A percentile compares a stretch with the other conserved stretches of the same genome.
Evolutionary conservation across 140 eudicot species (phyloP).

Genomic region (Bidens hawaiensis): DNA sequence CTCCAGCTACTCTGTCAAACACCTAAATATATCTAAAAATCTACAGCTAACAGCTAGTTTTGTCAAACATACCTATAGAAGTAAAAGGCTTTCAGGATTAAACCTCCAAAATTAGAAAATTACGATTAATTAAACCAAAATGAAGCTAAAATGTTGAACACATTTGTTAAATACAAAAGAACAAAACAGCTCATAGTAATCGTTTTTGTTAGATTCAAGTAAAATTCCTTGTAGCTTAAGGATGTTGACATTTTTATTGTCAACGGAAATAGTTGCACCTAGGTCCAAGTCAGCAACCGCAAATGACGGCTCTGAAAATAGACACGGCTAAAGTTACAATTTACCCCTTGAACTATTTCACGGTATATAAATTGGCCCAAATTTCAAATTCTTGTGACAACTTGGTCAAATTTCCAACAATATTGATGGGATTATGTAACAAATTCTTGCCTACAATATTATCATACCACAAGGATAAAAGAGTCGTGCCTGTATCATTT

Average conservation of each 20-base stretch:
- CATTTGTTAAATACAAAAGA: not conserved
- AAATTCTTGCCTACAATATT: no score
- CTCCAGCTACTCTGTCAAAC: no score
- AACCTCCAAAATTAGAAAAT: not conserved
- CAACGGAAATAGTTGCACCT: constrained; percentile 4
- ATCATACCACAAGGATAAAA: no score
- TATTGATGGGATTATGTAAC: not conserved
- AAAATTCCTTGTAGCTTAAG: not conserved
- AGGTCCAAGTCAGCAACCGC: constrained; percentile 11
- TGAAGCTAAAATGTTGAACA: not conserved
- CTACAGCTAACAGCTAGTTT: no score
- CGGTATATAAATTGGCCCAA: not conserved
- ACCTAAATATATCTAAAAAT: no score
- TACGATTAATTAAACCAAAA: not conserved
- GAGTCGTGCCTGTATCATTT: not conserved
- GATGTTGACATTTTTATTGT: constrained; percentile 13
- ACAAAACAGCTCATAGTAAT: not conserved
- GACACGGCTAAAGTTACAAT: not conserved
- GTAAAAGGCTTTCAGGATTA: not conserved
- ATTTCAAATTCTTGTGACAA: not conserved
- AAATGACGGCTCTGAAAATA: constrained; percentile 20
- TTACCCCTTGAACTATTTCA: not conserved
- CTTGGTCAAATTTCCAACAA: not conserved
- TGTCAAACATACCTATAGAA: not conserved
- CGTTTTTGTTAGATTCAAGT: not conserved